Evolutionary conservation across 2,329 filamentous ascomycete genomes (phyloP), one percentile per base, ranked within the genome.

Genomic region (Cercospora brassicicola): DNA sequence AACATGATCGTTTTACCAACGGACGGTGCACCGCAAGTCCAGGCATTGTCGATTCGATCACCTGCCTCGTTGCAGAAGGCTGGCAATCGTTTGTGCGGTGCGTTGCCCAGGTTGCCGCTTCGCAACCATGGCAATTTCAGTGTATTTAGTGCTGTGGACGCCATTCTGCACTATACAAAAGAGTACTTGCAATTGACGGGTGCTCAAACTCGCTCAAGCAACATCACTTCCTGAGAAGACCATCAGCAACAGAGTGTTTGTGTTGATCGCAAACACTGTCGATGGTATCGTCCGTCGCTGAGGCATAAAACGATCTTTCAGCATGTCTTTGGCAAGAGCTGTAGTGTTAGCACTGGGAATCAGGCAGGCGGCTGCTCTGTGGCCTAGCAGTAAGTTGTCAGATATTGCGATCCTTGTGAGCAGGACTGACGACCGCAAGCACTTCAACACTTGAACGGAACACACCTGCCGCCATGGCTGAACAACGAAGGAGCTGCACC

Each of bases 381-480:
- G 59, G 59, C 20, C 59, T 51, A 30, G 26, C 59, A 51, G 42
- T 45, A 62, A 51, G 59, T 62, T 10, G 42, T 8, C 2, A 28
- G 7, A 10, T 11, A 28, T 4, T 10, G 2, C 5, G 7, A 51
- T 9, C 36, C 11, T 39, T 20, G 15, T 1, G 15, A 31, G 8
- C 3, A 26, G 7, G 3, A 5, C 36, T 62, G 39, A 62, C 42
- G 3, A 23, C 26, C 2, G 23, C 42, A 51, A 68, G 66, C 57
- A 39, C 18, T 45, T n/a, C 39, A 26, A 61, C 51, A 65, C 56
- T 31, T 62, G 31, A 62, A 36, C 23, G 33, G 45, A 39, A 60
- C 51, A 13, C 39, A 31, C 13, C 55, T 69, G 4, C 67, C 67
- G 4, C n/a, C 55, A 23, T 59, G 55, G 55, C 28, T 59, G 18